A percentile compares a stretch with the other conserved stretches of the same genome.
Evolutionary conservation across 2,329 filamentous ascomycete species (phyloP).

Genomic region (Sporothrix globosa): DNA sequence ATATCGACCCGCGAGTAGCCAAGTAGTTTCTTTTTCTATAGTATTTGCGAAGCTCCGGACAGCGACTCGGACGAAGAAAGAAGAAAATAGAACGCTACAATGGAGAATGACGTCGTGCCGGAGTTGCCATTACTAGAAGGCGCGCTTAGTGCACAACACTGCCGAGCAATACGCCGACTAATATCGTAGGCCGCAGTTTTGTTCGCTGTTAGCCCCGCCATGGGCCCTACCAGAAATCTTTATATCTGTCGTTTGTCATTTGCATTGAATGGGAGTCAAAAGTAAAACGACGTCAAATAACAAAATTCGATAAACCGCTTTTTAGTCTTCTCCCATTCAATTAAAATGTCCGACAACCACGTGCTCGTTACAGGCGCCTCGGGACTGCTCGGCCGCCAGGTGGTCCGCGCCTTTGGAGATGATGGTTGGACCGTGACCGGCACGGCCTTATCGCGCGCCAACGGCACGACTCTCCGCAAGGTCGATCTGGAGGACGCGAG

Average conservation of each 20-base stretch:
- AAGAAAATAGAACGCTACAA: background rate
- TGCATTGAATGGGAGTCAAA: background rate
- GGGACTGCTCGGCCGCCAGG: constrained; percentile 79
- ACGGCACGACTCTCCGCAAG: constrained; percentile 68
- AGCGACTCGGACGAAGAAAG: background rate
- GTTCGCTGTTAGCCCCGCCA: constrained; percentile 22
- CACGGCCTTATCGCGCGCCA: constrained; percentile 73
- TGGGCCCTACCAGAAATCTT: constrained; percentile 17
- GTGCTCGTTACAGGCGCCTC: constrained; percentile 83
- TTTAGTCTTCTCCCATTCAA: background rate
- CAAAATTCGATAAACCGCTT: background rate
- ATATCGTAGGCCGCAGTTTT: constrained; percentile 1
- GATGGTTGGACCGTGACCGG: constrained; percentile 71
- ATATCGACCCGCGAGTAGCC: no score
- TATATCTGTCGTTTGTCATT: background rate
- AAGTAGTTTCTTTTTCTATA: no score
- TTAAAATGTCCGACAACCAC: constrained; percentile 37
- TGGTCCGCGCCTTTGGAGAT: constrained; percentile 69
- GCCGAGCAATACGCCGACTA: constrained; percentile 8
- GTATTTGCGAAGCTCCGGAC: background rate
- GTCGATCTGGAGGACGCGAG: constrained; percentile 54
- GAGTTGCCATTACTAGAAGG: background rate
- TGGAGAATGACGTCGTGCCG: constrained; percentile 21
- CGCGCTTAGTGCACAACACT: constrained; percentile 5
- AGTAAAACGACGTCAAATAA: background rate